These are phyloP conservation scores for Suillus subalutaceus DNA, from an alignment of 768 basidiomycete species.

Conservation along the genomic window DNA sequence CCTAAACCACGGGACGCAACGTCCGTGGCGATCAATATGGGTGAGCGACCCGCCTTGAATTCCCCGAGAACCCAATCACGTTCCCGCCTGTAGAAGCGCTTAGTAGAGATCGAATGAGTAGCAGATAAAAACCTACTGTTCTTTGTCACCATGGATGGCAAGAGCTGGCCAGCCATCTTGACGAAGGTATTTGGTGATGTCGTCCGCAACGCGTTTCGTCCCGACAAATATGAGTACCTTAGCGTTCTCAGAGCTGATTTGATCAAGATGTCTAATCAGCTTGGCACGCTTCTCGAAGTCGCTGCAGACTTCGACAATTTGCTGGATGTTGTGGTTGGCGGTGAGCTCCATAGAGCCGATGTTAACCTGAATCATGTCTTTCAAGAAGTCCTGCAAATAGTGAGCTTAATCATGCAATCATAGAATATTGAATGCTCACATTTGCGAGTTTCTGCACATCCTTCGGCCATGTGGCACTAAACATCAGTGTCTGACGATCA, in stretches of 20 bases:
- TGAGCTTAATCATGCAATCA: not conserved
- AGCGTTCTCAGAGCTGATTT: constrained; percentile 94
- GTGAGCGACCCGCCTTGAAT: constrained; percentile 97
- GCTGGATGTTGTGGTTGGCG: constrained; percentile 97
- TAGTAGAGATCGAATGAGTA: not conserved
- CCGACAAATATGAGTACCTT: constrained; percentile 99
- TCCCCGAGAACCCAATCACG: constrained; percentile 99
- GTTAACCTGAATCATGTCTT: constrained; percentile 98
- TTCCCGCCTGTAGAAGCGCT: constrained; percentile 64
- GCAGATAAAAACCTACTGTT: constrained; percentile 66
- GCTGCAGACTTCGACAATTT: constrained; percentile 94
- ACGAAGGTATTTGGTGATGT: constrained; percentile 96
- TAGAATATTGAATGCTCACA: constrained; percentile 40
- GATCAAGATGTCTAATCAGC: constrained; percentile 94
- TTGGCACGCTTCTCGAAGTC: constrained; percentile 98
- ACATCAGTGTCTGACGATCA: constrained; percentile 98
- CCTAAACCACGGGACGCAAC: constrained; percentile 99
- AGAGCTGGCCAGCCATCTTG: constrained; percentile 99
- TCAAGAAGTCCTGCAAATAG: constrained; percentile 78
- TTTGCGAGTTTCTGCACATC: constrained; percentile 97
- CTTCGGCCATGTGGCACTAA: constrained; percentile 99
- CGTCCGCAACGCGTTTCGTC: constrained; percentile 97
- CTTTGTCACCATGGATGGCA: constrained; percentile 99
- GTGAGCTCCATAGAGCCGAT: constrained; percentile 98
- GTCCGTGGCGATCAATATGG: constrained; percentile 98